Evolutionary conservation across 2,329 filamentous ascomycete species (phyloP), one percentile per base, ranked within the genome.

Genomic region (Thermothelomyces thermophilus): DNA sequence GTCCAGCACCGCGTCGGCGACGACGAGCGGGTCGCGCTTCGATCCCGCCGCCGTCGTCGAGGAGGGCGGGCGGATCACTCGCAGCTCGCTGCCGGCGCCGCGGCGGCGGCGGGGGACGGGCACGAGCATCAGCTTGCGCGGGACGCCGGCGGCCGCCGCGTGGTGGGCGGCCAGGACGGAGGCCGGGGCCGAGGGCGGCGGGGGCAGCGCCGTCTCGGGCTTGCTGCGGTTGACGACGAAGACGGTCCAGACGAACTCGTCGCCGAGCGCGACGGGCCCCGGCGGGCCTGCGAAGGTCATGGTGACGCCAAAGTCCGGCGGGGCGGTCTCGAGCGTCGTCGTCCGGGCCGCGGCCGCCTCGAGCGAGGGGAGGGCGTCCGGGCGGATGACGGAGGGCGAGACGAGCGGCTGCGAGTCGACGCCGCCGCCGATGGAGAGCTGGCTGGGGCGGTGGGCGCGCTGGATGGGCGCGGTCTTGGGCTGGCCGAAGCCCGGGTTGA

Each of bases 211-310:
- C 68, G 48, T 26, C 61, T 67, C 24, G 70, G 75, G 35, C 71
- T 52, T 69, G 41, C 78, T 80, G 42, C 84, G 80, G 65, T 91
- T 93, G 56, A 88, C 83, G 33, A 90, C 82, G 61, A 88, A 86
- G 14, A 90, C 75, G 30, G 76, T 77, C 83, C 87, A 88, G 35
- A 73, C 71, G 64, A 93, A 90, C 43, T 82, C 72, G 40, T 86
- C 75, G 33, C 84, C 84, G 0, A 82, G 76, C 50, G 72, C 73
- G 20, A 87, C 72, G 46, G 75, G 72, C 19, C 67, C 61, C 11
- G 66, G 53, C 30, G 85, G 84, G 0, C 78, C 82, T 5, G 77
- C 79, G 62, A 93, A 84, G 35, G 84, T 89, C 69, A 91, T 81
- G 31, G 83, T 87, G 50, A 91, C 78, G 51, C 85, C 86, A 44